phyloP scores from a whole-genome alignment of 306 rosid species.

The Crotalaria pallida region DNA sequence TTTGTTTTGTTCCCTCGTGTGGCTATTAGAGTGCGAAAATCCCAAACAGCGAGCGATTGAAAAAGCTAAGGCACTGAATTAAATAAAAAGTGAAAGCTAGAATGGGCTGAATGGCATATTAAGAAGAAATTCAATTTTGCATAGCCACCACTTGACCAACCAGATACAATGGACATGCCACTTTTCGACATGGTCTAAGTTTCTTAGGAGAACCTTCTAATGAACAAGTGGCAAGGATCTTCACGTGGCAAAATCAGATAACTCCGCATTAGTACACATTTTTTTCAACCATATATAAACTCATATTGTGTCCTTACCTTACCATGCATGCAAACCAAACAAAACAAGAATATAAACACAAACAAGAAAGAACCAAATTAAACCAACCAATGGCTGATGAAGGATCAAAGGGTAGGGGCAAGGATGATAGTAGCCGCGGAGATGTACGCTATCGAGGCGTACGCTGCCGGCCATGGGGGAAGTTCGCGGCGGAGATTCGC shows the following conservation, averaged over 20 bases:
- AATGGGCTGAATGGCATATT: not conserved
- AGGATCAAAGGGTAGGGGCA: slow-evolving; percentile 22
- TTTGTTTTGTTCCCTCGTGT: slow-evolving; percentile 2
- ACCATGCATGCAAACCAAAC: slow-evolving; percentile 39
- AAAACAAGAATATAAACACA: not conserved
- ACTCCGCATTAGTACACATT: not conserved
- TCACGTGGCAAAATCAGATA: slow-evolving; percentile 16
- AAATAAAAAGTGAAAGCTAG: not conserved
- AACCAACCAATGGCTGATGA: slow-evolving; percentile 24
- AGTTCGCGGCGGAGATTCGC: slow-evolving; percentile 89
- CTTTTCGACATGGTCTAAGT: slow-evolving; percentile 17
- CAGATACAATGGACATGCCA: slow-evolving; percentile 47
- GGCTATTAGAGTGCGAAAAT: not conserved
- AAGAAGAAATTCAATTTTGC: slow-evolving; percentile 18
- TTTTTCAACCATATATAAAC: slow-evolving; percentile 38
- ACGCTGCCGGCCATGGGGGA: slow-evolving; percentile 82
- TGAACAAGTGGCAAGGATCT: slow-evolving; percentile 34
- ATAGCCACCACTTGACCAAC: slow-evolving; percentile 76
- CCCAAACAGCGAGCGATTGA: not conserved
- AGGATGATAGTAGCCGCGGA: slow-evolving; percentile 29
- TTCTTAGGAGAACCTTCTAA: slow-evolving; percentile 21
- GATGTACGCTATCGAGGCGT: slow-evolving; percentile 66
- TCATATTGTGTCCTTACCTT: not conserved
- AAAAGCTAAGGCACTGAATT: not conserved
- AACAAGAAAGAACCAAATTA: not conserved